These are phyloP conservation scores for Citrus trifoliata DNA, from an alignment of 345 rosid species.

Conservation along the genomic window DNA sequence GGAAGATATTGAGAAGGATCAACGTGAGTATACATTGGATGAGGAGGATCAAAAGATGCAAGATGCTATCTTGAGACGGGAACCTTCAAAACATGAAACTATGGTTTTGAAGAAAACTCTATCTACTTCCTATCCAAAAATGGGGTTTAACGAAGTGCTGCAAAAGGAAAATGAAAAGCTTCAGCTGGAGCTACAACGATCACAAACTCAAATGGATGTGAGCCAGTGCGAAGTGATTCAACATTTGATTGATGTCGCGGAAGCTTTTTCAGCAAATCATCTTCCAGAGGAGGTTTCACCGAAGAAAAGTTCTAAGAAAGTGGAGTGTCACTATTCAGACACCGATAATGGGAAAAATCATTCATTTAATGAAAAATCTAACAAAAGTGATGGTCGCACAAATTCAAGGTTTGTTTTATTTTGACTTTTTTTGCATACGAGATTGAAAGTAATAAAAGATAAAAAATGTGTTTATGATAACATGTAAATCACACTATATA, in stretches of 20 bases:
- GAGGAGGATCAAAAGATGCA: slow-evolving; percentile 93
- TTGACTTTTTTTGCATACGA: background rate
- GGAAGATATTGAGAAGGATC: slow-evolving; percentile 87
- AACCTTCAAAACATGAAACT: slow-evolving; percentile 61
- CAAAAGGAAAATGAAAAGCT: slow-evolving; percentile 75
- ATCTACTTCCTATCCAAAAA: slow-evolving; percentile 82
- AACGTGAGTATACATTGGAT: slow-evolving; percentile 80
- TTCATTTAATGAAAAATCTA: slow-evolving; percentile 39
- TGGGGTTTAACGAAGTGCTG: slow-evolving; percentile 81
- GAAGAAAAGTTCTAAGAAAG: slow-evolving; percentile 46
- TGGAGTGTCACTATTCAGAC: slow-evolving; percentile 43
- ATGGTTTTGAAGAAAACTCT: slow-evolving; percentile 75
- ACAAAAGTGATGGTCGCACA: slow-evolving; percentile 44
- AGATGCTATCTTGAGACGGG: slow-evolving; percentile 69
- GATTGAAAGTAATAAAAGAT: background rate
- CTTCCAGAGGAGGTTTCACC: slow-evolving; percentile 42
- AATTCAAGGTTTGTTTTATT: slow-evolving; percentile 58
- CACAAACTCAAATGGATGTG: slow-evolving; percentile 81
- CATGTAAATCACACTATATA: background rate
- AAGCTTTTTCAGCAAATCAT: slow-evolving; percentile 49
- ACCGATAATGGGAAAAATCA: slow-evolving; percentile 38
- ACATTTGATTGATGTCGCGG: slow-evolving; percentile 80
- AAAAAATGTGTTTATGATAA: background rate
- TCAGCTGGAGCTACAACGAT: slow-evolving; percentile 73
- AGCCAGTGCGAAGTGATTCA: slow-evolving; percentile 86